Percentiles rank a stretch among this genome's conserved stretches.
Evolutionary conservation across 2,329 filamentous ascomycete genomes (phyloP).

Genomic region (Talaromyces sp.): DNA sequence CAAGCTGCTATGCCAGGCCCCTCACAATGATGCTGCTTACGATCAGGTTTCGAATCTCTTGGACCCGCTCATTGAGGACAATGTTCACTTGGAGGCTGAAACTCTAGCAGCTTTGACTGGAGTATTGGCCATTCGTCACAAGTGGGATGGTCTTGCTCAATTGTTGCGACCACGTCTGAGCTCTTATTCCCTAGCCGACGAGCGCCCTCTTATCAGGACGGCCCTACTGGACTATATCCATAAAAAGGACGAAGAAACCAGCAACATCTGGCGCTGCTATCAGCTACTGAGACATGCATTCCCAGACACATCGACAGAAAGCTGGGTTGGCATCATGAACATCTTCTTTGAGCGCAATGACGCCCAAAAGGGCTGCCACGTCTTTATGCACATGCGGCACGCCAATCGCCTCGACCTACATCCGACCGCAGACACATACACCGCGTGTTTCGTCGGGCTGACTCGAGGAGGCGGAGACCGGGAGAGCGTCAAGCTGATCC

Average conservation of each 20-base stretch:
- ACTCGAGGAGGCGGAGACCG: constrained; percentile 52
- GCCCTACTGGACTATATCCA: constrained; percentile 64
- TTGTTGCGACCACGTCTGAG: constrained; percentile 64
- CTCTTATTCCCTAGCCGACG: constrained; percentile 37
- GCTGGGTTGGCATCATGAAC: constrained; percentile 70
- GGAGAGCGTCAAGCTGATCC: constrained; percentile 66
- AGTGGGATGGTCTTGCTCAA: constrained; percentile 74
- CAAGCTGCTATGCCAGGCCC: constrained; percentile 57
- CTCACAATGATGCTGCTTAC: constrained; percentile 54
- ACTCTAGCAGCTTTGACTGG: constrained; percentile 70
- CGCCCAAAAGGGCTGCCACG: constrained; percentile 76
- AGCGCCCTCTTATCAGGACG: constrained; percentile 62
- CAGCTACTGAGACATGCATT: constrained; percentile 55
- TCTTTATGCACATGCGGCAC: constrained; percentile 92
- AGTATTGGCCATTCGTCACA: constrained; percentile 68
- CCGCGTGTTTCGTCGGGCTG: constrained; percentile 70
- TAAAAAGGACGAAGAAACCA: constrained; percentile 55
- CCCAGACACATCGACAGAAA: constrained; percentile 56
- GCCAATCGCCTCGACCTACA: constrained; percentile 59
- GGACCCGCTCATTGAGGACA: constrained; percentile 65
- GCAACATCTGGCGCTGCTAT: constrained; percentile 58
- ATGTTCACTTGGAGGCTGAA: constrained; percentile 63
- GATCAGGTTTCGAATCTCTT: constrained; percentile 68
- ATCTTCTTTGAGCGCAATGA: constrained; percentile 72
- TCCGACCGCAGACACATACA: constrained; percentile 70